Evolutionary conservation across 805 yeast species (phyloP), one percentile per base, ranked within the genome.

Genomic region (Yarrowia deformans): DNA sequence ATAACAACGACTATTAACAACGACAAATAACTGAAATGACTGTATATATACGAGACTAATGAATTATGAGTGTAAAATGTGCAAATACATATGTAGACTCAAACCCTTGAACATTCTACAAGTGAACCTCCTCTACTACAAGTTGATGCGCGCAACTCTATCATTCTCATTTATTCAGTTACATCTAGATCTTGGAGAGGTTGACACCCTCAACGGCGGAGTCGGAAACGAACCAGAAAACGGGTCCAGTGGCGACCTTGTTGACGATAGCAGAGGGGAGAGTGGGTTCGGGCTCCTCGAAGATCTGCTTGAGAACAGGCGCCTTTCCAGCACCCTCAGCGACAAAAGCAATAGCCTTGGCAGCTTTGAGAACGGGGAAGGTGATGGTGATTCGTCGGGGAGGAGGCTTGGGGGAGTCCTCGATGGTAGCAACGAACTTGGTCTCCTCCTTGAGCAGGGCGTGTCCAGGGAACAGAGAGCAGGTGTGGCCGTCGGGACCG

Each of bases 401-500:
- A 49, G 98, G 98, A 40, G 97, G 97, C 79, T 93, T 93, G 78
- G 97, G 97, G 12, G 97, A 90, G 77, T 93, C 94, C 64, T 84
- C 82, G 71, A 93, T 85, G 74, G 86, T 79, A 10, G 93, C 86
- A 69, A 93, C 88, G 50, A 79, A 78, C 70, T 82, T 80, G 10
- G 77, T 63, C 35, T 80, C 77, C 76, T 89, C 94, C 45, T 83
- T 72, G 69, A 93, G 82, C 74, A 91, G 82, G 70, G 78, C 74
- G 77, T 92, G 97, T 46, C 89, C 93, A 13, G 97, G 97, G 85
- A 93, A 93, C 72, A 93, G 82, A 0, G 97, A 93, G 80, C 97
- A 91, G 6, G 97, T 93, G 78, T 93, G 98, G 46, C 97, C 98
- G 75, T 93, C 98, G 43, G 97, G 97, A 8, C 98, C 98, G 77